Conservation (phyloP, 306 rosid genomes). For the Psophocarpus tetragonolobus region DNA sequence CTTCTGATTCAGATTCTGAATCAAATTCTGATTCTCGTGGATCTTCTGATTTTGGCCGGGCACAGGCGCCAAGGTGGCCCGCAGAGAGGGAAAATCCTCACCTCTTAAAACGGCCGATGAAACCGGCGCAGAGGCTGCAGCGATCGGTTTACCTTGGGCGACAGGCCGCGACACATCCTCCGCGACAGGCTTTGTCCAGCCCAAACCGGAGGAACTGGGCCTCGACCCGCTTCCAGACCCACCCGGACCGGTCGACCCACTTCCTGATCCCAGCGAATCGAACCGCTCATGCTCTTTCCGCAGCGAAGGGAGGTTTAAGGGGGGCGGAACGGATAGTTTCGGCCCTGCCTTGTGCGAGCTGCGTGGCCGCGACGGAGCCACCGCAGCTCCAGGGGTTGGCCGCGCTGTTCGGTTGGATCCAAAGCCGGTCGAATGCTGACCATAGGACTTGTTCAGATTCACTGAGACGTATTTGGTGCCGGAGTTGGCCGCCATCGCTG, state of each 20-base stretch:
- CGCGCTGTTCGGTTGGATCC: conserved; percentile 60
- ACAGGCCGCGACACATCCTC: conserved; percentile 45
- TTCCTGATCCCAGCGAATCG: conserved; percentile 69
- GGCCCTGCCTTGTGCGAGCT: conserved; percentile 88
- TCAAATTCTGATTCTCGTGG: conserved; percentile 48
- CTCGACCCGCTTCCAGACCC: conserved; percentile 67
- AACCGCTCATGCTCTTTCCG: conserved; percentile 88
- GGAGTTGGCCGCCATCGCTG: conserved; percentile 96
- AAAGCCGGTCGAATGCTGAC: conserved; percentile 56
- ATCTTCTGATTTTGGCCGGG: conserved; percentile 56
- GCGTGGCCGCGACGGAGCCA: conserved; percentile 86
- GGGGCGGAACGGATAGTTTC: conserved; percentile 98
- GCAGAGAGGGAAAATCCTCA: conserved; percentile 91
- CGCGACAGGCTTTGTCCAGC: conserved; percentile 79
- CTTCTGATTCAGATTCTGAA: conserved; percentile 59
- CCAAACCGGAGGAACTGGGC: conserved; percentile 79
- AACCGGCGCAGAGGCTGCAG: not conserved
- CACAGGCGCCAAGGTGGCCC: conserved; percentile 72
- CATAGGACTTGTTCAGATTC: conserved; percentile 97
- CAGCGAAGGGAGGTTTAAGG: conserved; percentile 92
- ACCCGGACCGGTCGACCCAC: conserved; percentile 67
- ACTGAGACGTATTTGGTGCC: conserved; percentile 88
- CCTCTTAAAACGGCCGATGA: conserved; percentile 68
- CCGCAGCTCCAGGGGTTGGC: conserved; percentile 58
- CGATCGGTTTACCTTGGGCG: conserved; percentile 44